Conservation (phyloP, 352 stramenopile genomes). For the Globisporangium megalacanthum region DNA sequence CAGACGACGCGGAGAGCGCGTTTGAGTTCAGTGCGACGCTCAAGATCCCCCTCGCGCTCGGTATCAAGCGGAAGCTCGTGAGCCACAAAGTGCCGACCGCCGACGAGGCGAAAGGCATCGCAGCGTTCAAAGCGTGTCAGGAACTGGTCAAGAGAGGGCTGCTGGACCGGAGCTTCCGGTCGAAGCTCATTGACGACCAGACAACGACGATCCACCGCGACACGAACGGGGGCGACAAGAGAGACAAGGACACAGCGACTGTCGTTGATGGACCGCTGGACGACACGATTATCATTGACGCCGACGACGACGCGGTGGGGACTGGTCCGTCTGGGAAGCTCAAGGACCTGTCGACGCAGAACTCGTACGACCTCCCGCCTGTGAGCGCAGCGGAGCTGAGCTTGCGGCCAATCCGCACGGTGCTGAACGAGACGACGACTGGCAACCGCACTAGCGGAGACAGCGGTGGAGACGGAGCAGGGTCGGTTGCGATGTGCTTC, state of each 20-base stretch:
- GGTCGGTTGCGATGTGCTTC: constrained; percentile 64
- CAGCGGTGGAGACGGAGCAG: too few species aligned
- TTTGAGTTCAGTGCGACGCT: constrained; percentile 68
- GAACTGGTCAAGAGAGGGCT: constrained; percentile 63
- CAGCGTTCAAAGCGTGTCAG: constrained; percentile 76
- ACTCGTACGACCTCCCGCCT: constrained; percentile 78
- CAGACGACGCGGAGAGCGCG: constrained; percentile 17
- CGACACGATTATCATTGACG: constrained; percentile 28
- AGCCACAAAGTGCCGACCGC: constrained; percentile 59
- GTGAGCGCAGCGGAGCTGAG: constrained; percentile 71
- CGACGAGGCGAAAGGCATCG: constrained; percentile 71
- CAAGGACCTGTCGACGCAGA: constrained; percentile 72
- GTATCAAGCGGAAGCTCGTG: constrained; percentile 57
- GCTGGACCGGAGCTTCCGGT: constrained; percentile 67
- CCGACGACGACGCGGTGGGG: constrained; percentile 7
- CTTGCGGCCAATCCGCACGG: constrained; percentile 54
- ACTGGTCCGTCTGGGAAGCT: constrained; percentile 18
- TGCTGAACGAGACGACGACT: constrained; percentile 17
- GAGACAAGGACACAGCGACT: not conserved
- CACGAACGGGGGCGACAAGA: constrained; percentile 10
- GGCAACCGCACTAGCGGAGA: constrained; percentile 5
- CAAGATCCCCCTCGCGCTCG: constrained; percentile 45
- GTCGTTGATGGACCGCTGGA: constrained; percentile 7
- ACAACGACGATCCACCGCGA: constrained; percentile 28
- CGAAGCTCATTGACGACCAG: constrained; percentile 56